These are phyloP conservation scores for Candida odintsovae DNA, from an alignment of 805 yeast genomes.

Conservation along the genomic window DNA sequence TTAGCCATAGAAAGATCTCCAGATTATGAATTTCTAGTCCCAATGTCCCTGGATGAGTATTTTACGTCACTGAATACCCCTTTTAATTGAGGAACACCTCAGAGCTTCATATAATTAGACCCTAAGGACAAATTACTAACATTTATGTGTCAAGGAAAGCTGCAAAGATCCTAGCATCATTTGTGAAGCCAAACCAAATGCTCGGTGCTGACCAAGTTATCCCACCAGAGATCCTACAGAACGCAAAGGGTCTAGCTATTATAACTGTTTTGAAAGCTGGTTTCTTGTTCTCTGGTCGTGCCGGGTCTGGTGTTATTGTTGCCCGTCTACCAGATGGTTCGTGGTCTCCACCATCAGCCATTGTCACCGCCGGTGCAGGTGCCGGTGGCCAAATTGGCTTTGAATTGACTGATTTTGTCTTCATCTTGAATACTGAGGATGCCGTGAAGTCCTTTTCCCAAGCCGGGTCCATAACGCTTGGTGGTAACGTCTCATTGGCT, in stretches of 20 bases:
- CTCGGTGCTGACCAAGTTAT: conserved; percentile 84
- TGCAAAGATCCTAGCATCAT: conserved; percentile 83
- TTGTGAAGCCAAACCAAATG: conserved; percentile 90
- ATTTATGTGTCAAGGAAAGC: conserved; percentile 56
- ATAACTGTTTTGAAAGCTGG: conserved; percentile 97
- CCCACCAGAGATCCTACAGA: conserved; percentile 80
- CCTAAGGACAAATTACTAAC: conserved; percentile 24
- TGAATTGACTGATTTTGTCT: conserved; percentile 92
- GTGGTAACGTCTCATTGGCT: conserved; percentile 92
- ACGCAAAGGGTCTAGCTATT: conserved; percentile 89
- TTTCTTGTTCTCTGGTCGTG: conserved; percentile 91
- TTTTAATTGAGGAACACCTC: too few relatives aligned
- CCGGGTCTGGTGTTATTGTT: conserved; percentile 94
- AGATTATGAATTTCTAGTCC: too few relatives aligned
- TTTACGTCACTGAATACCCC: too few relatives aligned
- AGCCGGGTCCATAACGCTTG: conserved; percentile 88
- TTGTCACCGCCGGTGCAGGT: conserved; percentile 96
- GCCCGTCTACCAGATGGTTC: conserved; percentile 91
- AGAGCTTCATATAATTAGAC: too few relatives aligned
- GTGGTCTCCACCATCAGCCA: conserved; percentile 98
- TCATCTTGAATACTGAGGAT: conserved; percentile 76
- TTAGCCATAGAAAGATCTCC: too few relatives aligned
- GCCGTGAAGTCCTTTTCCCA: conserved; percentile 95
- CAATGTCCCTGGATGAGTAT: too few relatives aligned
- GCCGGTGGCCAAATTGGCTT: conserved; percentile 98